A percentile compares a stretch with the other conserved stretches of the same genome.
These are phyloP conservation scores for Sparassis latifolia DNA, from an alignment of 1,284 basidiomycete species.

Conservation along the genomic window DNA sequence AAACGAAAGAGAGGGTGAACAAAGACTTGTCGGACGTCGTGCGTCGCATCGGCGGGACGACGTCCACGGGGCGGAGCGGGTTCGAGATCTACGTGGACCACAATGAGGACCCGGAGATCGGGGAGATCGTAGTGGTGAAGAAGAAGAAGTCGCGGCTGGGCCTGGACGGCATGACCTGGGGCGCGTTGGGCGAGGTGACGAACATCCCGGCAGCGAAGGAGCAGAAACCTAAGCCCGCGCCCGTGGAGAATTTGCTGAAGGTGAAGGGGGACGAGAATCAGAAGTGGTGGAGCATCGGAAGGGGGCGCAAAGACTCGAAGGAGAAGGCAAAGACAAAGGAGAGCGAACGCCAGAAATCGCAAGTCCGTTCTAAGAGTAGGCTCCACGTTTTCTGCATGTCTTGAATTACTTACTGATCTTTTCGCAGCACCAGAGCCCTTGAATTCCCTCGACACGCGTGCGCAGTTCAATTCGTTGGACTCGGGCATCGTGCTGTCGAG, in stretches of 20 bases:
- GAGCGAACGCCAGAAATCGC: conserved; percentile 14
- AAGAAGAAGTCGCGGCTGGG: conserved; percentile 67
- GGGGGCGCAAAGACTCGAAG: conserved; percentile 57
- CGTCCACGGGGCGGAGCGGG: conserved; percentile 36
- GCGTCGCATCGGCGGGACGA: conserved; percentile 43
- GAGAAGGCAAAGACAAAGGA: conserved; percentile 26
- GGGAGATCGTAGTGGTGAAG: conserved; percentile 68
- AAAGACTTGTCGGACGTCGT: conserved; percentile 57
- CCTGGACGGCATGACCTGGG: conserved; percentile 60
- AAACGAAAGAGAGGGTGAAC: conserved; percentile 24
- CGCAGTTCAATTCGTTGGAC: conserved; percentile 60
- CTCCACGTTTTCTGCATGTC: conserved; percentile 1
- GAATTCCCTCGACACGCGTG: conserved; percentile 28
- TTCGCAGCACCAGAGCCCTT: conserved; percentile 40
- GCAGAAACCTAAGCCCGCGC: conserved; percentile 12
- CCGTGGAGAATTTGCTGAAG: conserved; percentile 29
- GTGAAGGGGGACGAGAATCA: conserved; percentile 53
- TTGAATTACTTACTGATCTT: background rate
- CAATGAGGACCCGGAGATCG: conserved; percentile 53
- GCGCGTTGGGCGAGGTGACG: conserved; percentile 46
- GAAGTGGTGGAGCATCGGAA: conserved; percentile 75
- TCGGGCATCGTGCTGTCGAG: conserved; percentile 42
- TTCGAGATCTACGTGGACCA: conserved; percentile 74
- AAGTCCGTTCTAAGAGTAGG: conserved; percentile 39
- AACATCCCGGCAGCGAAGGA: conserved; percentile 37